phyloP scores from a whole-genome alignment of 2,329 filamentous ascomycete genomes.

The Stachybotrys chlorohalonatus region DNA sequence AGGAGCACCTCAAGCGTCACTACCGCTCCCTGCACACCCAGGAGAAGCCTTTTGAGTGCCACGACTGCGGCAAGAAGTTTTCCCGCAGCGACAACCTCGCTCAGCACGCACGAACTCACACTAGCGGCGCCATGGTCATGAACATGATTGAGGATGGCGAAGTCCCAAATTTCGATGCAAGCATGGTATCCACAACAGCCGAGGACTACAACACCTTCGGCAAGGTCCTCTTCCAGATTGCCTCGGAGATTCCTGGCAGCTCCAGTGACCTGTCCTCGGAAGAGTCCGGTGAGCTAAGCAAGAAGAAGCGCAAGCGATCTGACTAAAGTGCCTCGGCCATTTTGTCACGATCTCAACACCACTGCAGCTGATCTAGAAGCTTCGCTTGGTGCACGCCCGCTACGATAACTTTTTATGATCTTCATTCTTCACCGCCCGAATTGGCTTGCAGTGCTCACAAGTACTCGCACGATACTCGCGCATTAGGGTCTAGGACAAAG shows the following conservation, averaged over 20 bases:
- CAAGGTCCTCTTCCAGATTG: constrained; percentile 73
- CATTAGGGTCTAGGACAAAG: constrained; percentile 17
- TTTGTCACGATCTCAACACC: not conserved
- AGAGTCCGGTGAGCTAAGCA: constrained; percentile 40
- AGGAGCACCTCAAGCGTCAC: constrained; percentile 98
- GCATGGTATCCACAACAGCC: constrained; percentile 34
- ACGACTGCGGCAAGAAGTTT: constrained; percentile 98
- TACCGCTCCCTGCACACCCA: constrained; percentile 97
- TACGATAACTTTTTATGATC: constrained; percentile 17
- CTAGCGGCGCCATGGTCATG: constrained; percentile 83
- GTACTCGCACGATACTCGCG: constrained; percentile 4
- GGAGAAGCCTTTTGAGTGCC: constrained; percentile 97
- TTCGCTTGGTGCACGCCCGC: constrained; percentile 19
- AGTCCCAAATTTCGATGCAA: constrained; percentile 29
- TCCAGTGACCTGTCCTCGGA: constrained; percentile 49
- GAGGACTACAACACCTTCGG: constrained; percentile 63
- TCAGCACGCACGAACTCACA: constrained; percentile 91
- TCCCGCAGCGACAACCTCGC: constrained; percentile 95
- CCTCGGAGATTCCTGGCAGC: constrained; percentile 62
- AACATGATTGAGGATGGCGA: constrained; percentile 71
- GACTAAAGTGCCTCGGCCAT: constrained; percentile 33
- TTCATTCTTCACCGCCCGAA: constrained; percentile 2
- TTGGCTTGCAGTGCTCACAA: not conserved
- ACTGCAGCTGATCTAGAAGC: constrained; percentile 4
- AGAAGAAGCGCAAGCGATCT: constrained; percentile 79